Conservation (phyloP, 1,284 basidiomycete genomes). For the Malassezia restricta region DNA sequence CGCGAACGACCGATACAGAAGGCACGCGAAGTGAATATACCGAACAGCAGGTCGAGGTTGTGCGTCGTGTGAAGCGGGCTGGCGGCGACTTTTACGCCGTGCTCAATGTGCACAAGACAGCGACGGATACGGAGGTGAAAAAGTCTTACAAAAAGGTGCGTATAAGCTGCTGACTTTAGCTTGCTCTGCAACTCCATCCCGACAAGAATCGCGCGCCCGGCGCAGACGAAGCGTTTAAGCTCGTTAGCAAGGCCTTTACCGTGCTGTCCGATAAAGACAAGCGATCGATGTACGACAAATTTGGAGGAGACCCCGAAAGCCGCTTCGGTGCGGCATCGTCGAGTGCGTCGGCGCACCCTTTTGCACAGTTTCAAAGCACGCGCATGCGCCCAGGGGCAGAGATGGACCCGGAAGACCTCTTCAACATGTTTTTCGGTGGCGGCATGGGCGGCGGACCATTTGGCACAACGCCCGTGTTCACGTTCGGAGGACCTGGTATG, state of each 20-base stretch:
- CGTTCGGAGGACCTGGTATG: slow-evolving; percentile 35
- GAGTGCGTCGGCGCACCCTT: slow-evolving; percentile 40
- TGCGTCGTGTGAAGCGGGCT: slow-evolving; percentile 63
- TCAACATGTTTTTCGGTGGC: slow-evolving; percentile 97
- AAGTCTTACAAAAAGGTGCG: slow-evolving; percentile 90
- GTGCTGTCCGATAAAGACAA: slow-evolving; percentile 86
- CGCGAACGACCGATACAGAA: slow-evolving; percentile 16
- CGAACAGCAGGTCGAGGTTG: slow-evolving; percentile 67
- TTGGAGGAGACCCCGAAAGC: slow-evolving; percentile 73
- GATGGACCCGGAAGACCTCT: slow-evolving; percentile 85
- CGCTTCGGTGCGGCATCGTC: slow-evolving; percentile 49
- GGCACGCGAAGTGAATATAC: slow-evolving; percentile 68
- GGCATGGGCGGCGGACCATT: slow-evolving; percentile 46
- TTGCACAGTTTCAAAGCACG: slow-evolving; percentile 39
- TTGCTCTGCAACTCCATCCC: slow-evolving; percentile 83
- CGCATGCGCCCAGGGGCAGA: slow-evolving; percentile 51
- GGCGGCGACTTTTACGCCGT: slow-evolving; percentile 96
- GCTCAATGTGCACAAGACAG: slow-evolving; percentile 68
- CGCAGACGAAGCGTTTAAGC: slow-evolving; percentile 97
- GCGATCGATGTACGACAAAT: slow-evolving; percentile 72
- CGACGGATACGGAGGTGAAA: slow-evolving; percentile 66
- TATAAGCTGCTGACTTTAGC: slow-evolving; percentile 49
- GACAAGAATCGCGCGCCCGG: slow-evolving; percentile 97
- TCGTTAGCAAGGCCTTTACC: slow-evolving; percentile 96
- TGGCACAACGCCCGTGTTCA: slow-evolving; percentile 28